Evolutionary conservation across 495 filamentous ascomycete species (phyloP), one percentile per base, ranked within the genome.

Genomic region (Aspergillus affinis): DNA sequence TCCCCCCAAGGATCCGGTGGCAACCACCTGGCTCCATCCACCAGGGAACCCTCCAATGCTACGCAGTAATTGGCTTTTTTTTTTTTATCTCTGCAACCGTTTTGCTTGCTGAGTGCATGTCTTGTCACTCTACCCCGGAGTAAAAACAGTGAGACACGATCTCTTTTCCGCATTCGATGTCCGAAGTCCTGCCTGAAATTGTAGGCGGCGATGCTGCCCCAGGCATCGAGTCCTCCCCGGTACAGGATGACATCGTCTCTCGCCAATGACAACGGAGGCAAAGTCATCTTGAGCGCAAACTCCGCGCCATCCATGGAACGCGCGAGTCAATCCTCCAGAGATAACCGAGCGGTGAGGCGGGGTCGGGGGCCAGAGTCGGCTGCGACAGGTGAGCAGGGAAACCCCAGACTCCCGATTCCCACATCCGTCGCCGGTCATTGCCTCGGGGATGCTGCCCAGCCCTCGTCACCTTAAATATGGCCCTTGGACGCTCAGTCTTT

Each of bases 401-500:
- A 63, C 66, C 59, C 64, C 65, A 72, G 64, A 70, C 60, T 72
- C 69, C 73, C 69, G 71, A 67, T 63, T 48, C 65, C 57, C 62
- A 62, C 51, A 66, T 66, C 73, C 69, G 67, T 62, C 27, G 23
- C 13, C 23, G 32, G 26, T 32, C 51, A 60, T 68, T 65, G 68
- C 73, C 73, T 75, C 73, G 73, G 73, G 71, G 68, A 69, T 63
- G 47, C 36, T 50, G 19, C 29, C 30, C 13, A 0, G 21, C 3
- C 45, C 0, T 18, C 36, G 41, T 27, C 26, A 9, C 1, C 60
- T 59, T 66, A 66, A 66, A 65, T 68, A 60, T n/a, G 27, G 30
- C 44, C 45, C 6, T 55, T 2, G 3, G 13, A 10, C 36, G 4
- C 12, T 10, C 36, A 41, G n/a, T n/a, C n/a, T n/a, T n/a, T n/a